Evolutionary conservation across 192 early-diverging fungal genomes (phyloP).

Genomic region (Coemansia sp.): DNA sequence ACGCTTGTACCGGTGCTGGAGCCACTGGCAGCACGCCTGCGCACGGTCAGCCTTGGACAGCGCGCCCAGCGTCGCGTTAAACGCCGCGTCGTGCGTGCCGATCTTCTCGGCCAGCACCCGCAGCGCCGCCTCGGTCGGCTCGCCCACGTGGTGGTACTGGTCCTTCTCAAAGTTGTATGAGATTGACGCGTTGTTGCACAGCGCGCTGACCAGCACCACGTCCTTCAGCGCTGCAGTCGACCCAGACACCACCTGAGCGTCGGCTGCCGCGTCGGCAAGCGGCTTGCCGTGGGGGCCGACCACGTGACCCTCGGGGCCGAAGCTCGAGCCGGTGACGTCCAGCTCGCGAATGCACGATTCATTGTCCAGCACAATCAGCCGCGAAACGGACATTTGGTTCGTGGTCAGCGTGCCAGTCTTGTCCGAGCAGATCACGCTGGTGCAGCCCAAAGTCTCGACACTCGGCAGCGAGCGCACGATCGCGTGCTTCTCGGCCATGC

Average conservation of each 20-base stretch:
- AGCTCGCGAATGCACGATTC: constrained; percentile 61
- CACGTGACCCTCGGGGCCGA: constrained; percentile 79
- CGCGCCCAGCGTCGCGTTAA: constrained; percentile 60
- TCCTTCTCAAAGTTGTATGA: constrained; percentile 71
- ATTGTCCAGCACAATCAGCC: constrained; percentile 57
- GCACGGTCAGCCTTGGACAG: constrained; percentile 59
- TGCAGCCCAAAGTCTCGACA: constrained; percentile 97
- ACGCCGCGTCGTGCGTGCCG: constrained; percentile 65
- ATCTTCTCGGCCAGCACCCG: constrained; percentile 93
- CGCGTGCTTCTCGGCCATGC: constrained; percentile 95
- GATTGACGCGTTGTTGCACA: constrained; percentile 91
- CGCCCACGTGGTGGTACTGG: constrained; percentile 78
- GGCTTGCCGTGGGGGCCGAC: constrained; percentile 47
- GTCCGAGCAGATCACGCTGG: constrained; percentile 97
- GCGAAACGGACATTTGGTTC: constrained; percentile 94
- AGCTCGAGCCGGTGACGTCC: constrained; percentile 80
- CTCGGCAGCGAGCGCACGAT: constrained; percentile 90
- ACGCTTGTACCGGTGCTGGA: constrained; percentile 60
- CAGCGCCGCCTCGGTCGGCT: constrained; percentile 98
- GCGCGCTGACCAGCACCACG: constrained; percentile 60
- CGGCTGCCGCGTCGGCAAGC: constrained; percentile 55
- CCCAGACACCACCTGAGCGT: constrained; percentile 63
- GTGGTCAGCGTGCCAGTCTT: constrained; percentile 99
- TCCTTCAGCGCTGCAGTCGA: constrained; percentile 58
- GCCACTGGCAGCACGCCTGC: constrained; percentile 73